Base-by-base conservation (phyloP, 192 early-diverging fungal genomes). In the Thoreauomyces humboldtii region DNA sequence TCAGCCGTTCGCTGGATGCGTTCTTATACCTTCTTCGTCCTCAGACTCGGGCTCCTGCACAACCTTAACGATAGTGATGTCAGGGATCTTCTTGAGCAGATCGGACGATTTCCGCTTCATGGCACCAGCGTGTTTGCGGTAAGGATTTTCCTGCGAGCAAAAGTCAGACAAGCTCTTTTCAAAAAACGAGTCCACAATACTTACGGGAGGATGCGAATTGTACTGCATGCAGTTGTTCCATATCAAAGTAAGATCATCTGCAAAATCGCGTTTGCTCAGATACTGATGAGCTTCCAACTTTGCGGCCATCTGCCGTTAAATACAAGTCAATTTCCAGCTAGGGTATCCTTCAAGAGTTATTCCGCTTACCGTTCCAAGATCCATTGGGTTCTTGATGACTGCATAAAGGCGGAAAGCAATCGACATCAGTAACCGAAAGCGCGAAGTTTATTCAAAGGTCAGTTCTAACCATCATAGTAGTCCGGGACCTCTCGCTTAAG, bases 371-470 rank as follows among this genome's bases (percentile, higher is more conserved):
- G 90, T 88, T 15, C 84, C 86, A 32, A 99, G 77, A 78, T 99
- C 96, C 96, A 99, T 99, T 4, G 96, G 96, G 6, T 88, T 71
- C 70, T 86, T 88, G 64, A 99, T 94, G 47, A 99, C 92, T 86
- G 69, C 21, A 15, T 1, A 50, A 22, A 63, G 32, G 34, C 34
- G 7, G 1, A n/a, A 43, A 19, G 45, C 21, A n/a, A n/a, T n/a
- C n/a, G 43, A 38, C 21, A 34, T 55, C 38, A 33, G 47, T 48
- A 42, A 31, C 41, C 43, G 60, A 22, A 33, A 22, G 52, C 1
- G 2, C 52, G 21, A 25, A 37, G 0, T 54, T 5, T 52, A 37
- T 17, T 47, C 43, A 25, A 14, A 19, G 46, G 55, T 17, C 12
- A 14, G 50, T 57, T n/a, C 65, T 63, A 75, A 89, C 88, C 72